A percentile compares a stretch with the other conserved stretches of the same genome.
These are phyloP conservation scores for Poa pratensis DNA, from an alignment of 176 grass and related monocot species.

Conservation along the genomic window DNA sequence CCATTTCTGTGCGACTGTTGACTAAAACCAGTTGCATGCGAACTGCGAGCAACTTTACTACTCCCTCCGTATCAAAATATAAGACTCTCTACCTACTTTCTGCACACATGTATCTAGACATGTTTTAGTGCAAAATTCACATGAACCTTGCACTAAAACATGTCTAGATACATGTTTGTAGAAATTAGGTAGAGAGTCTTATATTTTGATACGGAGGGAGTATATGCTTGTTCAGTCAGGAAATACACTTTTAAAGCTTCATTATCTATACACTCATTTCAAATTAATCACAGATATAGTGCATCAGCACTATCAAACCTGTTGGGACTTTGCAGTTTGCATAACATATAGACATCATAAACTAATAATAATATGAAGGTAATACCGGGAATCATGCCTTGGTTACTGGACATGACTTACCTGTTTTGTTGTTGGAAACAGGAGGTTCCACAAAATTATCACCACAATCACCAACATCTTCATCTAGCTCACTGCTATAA, in stretches of 20 bases:
- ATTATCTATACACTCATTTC: background rate
- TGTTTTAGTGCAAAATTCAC: no score
- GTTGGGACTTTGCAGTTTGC: background rate
- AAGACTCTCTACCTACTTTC: no score
- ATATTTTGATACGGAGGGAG: no score
- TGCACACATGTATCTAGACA: no score
- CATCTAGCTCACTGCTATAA: constrained; percentile 46
- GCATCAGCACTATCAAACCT: background rate
- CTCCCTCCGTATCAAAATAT: no score
- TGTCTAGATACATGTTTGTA: no score
- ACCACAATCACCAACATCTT: constrained; percentile 41
- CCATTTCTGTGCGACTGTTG: constrained; percentile 5
- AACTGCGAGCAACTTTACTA: constrained; percentile 17
- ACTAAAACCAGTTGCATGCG: background rate
- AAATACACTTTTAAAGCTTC: constrained; percentile 19
- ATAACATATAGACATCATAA: background rate
- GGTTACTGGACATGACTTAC: constrained; percentile 32
- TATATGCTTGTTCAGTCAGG: background rate
- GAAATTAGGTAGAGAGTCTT: no score
- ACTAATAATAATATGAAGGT: background rate
- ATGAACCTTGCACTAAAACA: no score
- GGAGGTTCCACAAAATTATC: constrained; percentile 44
- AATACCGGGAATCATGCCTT: background rate
- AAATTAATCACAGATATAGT: background rate
- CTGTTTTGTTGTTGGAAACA: constrained; percentile 45